These are phyloP conservation scores for Aspergillus sp. DNA, from an alignment of 2,329 filamentous ascomycete species.

Conservation along the genomic window DNA sequence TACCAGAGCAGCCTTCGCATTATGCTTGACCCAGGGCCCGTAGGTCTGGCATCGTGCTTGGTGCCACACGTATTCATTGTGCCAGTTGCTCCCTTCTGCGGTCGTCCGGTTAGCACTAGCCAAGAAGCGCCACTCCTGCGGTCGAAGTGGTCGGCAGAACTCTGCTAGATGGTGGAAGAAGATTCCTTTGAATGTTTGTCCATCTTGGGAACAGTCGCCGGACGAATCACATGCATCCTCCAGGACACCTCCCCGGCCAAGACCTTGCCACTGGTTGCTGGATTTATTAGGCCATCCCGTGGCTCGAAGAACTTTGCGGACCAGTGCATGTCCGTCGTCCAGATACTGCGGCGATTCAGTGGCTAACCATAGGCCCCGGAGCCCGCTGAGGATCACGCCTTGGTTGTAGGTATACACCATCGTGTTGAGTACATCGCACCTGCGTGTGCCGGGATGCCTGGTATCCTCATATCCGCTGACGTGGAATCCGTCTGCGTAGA, in stretches of 20 bases:
- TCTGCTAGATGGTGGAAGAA: conserved; percentile 84
- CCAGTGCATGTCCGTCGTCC: conserved; percentile 73
- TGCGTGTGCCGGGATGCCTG: conserved; percentile 61
- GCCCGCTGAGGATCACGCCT: conserved; percentile 80
- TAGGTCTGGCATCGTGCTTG: conserved; percentile 64
- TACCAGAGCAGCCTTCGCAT: conserved; percentile 69
- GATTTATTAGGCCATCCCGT: conserved; percentile 66
- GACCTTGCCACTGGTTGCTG: conserved; percentile 63
- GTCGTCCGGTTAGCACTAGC: conserved; percentile 23
- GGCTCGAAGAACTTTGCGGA: conserved; percentile 71
- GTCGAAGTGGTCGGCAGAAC: conserved; percentile 70
- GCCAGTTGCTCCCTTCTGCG: conserved; percentile 43
- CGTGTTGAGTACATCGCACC: conserved; percentile 78
- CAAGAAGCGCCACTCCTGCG: conserved; percentile 48
- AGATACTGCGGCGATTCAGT: conserved; percentile 73
- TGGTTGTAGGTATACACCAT: conserved; percentile 98
- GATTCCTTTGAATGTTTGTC: conserved; percentile 90
- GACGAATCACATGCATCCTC: conserved; percentile 79
- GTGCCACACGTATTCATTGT: conserved; percentile 53
- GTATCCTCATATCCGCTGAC: conserved; percentile 64
- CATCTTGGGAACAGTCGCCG: conserved; percentile 75
- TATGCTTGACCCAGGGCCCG: conserved; percentile 72
- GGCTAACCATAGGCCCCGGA: conserved; percentile 75
- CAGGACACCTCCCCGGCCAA: conserved; percentile 76
- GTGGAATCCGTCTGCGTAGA: conserved; percentile 89